These are phyloP conservation scores for Jamesozyma spencerorum DNA, from an alignment of 805 yeast species.

Conservation along the genomic window DNA sequence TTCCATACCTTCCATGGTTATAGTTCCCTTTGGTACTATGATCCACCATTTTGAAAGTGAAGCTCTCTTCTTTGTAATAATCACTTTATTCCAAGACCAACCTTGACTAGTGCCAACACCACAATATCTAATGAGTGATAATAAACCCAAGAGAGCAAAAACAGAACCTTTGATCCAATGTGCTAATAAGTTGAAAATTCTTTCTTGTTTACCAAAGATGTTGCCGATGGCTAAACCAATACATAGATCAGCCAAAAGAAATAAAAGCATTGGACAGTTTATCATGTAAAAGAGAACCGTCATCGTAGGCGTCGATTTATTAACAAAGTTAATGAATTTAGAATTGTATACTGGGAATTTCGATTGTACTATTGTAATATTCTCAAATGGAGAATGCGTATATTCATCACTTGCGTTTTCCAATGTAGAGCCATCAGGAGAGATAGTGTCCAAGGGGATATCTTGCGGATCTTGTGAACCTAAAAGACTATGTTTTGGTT, in stretches of 20 bases:
- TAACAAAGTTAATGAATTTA: too few species aligned
- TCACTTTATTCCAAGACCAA: conserved; percentile 80
- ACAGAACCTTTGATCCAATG: conserved; percentile 96
- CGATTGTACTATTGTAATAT: too few species aligned
- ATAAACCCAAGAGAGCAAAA: conserved; percentile 63
- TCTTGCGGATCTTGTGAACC: not conserved
- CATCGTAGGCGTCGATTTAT: too few species aligned
- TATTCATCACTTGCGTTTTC: too few species aligned
- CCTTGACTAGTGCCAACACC: conserved; percentile 73
- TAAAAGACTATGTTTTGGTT: conserved; percentile 7
- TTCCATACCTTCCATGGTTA: conserved; percentile 83
- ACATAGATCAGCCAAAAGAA: conserved; percentile 45
- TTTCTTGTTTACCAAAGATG: conserved; percentile 54
- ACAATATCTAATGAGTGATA: conserved; percentile 77
- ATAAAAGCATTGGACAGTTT: conserved; percentile 58
- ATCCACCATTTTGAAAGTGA: conserved; percentile 6
- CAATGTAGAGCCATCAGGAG: not conserved
- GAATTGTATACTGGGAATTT: too few species aligned
- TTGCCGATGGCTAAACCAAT: conserved; percentile 55
- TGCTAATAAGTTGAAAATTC: conserved; percentile 76
- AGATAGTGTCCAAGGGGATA: not conserved
- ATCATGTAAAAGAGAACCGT: conserved; percentile 38
- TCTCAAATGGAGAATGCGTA: too few species aligned
- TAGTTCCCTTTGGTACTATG: conserved; percentile 35
- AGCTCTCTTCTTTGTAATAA: conserved; percentile 20